Evolutionary conservation across 2,329 filamentous ascomycete genomes (phyloP).

Genomic region (Helicocarpus griseus): DNA sequence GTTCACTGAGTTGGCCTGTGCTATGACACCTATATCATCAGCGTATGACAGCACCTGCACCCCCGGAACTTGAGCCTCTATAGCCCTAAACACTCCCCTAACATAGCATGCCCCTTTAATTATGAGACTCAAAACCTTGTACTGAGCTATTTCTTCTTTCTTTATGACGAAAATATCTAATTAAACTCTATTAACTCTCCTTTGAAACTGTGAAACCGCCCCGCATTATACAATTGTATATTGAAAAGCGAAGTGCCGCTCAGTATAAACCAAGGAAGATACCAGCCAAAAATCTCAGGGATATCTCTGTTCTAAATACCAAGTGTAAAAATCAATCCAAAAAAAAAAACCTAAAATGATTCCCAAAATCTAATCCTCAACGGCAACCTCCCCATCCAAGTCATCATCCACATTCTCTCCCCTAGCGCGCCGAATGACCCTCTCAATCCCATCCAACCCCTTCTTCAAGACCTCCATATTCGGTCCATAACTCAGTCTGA

Average conservation of each 20-base stretch:
- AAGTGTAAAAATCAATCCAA: neutral
- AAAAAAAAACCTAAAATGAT: constrained; percentile 9
- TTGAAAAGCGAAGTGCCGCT: neutral
- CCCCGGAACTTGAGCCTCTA: too few relatives aligned
- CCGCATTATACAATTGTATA: neutral
- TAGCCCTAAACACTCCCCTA: too few relatives aligned
- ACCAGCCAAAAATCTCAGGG: neutral
- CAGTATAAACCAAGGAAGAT: neutral
- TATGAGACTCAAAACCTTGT: too few relatives aligned
- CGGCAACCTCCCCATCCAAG: constrained; percentile 29
- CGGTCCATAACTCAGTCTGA: constrained; percentile 75
- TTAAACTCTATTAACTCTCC: neutral
- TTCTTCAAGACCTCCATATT: constrained; percentile 67
- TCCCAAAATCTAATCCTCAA: constrained; percentile 20
- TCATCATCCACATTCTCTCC: constrained; percentile 20
- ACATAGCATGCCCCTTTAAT: too few relatives aligned
- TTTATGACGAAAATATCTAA: neutral
- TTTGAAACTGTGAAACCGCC: neutral
- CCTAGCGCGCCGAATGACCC: constrained; percentile 51
- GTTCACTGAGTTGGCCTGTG: too few relatives aligned
- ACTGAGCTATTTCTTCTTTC: too few relatives aligned
- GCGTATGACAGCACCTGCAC: neutral
- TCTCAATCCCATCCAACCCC: constrained; percentile 76
- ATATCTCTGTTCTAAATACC: neutral
- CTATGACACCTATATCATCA: neutral